Evolutionary conservation across 768 basidiomycete genomes (phyloP), one percentile per base, ranked within the genome.

Genomic region (Rhizopogon sp.): DNA sequence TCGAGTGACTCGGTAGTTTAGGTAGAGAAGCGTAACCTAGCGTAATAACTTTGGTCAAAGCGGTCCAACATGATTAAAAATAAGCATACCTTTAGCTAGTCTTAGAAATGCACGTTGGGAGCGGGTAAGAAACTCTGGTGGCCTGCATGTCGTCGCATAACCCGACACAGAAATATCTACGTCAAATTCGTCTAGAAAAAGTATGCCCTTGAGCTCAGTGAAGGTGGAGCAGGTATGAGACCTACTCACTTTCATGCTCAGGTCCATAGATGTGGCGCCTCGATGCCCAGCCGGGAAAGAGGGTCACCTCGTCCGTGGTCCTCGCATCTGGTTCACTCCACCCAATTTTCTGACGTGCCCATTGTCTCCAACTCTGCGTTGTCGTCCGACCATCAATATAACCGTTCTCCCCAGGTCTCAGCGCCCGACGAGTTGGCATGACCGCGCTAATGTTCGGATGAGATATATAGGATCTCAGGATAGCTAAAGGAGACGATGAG

Each of bases 201-300:
- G 1, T 2, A 9, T 4, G 20, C 31, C 31, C 14, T 58, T 37
- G 37, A 54, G 39, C 28, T 35, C 51, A 42, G 45, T 43, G 39
- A 17, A 46, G 11, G 29, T 7, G 11, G 4, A 4, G 14, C 16
- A 22, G 39, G 20, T 4, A 41, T 16, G 37, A 25, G 9, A 49
- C 6, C 5, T 16, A 16, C 63, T 39, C 17, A 72, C 69, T 58
- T 47, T 69, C 72, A 63, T 62, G 66, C 54, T 64, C 45, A 50
- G 54, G 41, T 62, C 58, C 16, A 20, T 58, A 60, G 44, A 55
- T 61, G 14, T 80, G 83, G 29, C 79, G 70, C 50, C 81, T 74
- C 6, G 79, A 77, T 2, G 90, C 91, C 88, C 90, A 93, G 2
- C 91, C 89, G 5, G 91, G 91, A 70, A 93, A 92, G 22, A 91